Conservation (phyloP, 1,284 basidiomycete genomes). For the Papiliotrema terrestris region DNA sequence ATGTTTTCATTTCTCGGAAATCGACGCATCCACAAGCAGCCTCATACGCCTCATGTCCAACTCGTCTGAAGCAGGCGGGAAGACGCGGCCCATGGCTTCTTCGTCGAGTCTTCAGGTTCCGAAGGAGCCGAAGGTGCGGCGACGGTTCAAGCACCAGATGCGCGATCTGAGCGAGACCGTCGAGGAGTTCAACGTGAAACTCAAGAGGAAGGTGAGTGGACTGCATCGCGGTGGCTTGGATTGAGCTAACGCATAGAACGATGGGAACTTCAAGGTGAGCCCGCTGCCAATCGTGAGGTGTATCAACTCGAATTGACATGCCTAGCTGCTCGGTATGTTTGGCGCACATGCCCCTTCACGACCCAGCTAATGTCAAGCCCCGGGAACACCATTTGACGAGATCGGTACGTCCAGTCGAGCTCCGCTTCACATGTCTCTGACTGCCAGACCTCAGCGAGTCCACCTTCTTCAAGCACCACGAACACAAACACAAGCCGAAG, state of each 20-base stretch:
- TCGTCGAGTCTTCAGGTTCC: too few relatives aligned
- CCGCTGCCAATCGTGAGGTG: too few relatives aligned
- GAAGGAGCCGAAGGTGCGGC: background rate
- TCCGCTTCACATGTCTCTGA: background rate
- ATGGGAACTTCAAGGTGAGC: constrained; percentile 34
- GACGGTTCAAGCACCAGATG: constrained; percentile 13
- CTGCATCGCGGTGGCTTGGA: background rate
- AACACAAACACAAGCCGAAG: constrained; percentile 3
- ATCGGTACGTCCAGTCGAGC: constrained; percentile 26
- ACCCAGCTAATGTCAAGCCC: constrained; percentile 22
- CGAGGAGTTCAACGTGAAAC: constrained; percentile 37
- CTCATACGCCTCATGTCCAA: too few relatives aligned
- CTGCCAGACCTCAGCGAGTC: constrained; percentile 32
- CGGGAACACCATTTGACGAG: constrained; percentile 48
- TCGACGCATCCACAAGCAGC: too few relatives aligned
- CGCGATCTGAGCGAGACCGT: constrained; percentile 20
- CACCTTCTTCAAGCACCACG: constrained; percentile 18
- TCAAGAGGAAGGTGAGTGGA: constrained; percentile 34
- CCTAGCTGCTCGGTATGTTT: constrained; percentile 22
- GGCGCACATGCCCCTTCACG: background rate
- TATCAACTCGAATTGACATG: background rate
- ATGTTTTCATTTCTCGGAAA: too few relatives aligned
- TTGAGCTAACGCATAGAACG: constrained; percentile 11
- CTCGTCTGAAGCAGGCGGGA: too few relatives aligned
- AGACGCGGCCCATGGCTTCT: too few relatives aligned